A percentile compares a stretch with the other conserved stretches of the same genome.
Conservation (phyloP, 768 basidiomycete species). For the Lepiota venenata region DNA sequence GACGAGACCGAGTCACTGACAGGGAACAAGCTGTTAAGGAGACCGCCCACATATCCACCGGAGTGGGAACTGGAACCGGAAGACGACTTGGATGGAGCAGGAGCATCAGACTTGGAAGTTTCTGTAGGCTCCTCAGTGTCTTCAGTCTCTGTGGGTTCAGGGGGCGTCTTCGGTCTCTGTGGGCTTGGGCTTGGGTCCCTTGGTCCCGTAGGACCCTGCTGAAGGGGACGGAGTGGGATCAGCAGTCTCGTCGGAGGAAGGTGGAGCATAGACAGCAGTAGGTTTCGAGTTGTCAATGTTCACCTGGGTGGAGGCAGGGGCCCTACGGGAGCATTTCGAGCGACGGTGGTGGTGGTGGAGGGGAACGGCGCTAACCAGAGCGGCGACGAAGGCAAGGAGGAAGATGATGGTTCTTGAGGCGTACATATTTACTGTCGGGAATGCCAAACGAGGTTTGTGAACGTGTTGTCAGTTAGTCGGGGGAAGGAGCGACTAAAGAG, state of each 20-base stretch:
- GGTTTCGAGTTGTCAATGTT: neutral
- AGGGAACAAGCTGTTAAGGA: conserved; percentile 40
- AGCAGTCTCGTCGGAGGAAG: neutral
- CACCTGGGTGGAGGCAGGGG: neutral
- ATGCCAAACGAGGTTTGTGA: neutral
- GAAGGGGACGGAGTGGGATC: neutral
- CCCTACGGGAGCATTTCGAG: conserved; percentile 6
- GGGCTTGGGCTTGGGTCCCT: neutral
- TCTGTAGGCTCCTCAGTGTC: neutral
- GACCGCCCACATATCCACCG: conserved; percentile 9
- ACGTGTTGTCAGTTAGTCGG: neutral
- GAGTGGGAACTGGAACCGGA: conserved; percentile 13
- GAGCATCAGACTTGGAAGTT: neutral
- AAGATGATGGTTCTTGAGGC: conserved; percentile 18
- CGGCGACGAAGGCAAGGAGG: conserved; percentile 21
- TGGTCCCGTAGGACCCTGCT: neutral
- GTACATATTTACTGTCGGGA: conserved; percentile 16
- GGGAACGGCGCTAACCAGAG: conserved; percentile 20
- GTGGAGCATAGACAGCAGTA: neutral
- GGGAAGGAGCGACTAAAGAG: conserved; percentile 13
- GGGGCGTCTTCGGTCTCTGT: neutral
- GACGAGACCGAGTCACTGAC: conserved; percentile 27
- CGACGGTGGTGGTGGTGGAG: conserved; percentile 17
- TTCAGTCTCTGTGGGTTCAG: neutral
- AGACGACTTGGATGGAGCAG: neutral